Conservation (phyloP, 2,329 filamentous ascomycete species). For the Cercospora sp. region DNA sequence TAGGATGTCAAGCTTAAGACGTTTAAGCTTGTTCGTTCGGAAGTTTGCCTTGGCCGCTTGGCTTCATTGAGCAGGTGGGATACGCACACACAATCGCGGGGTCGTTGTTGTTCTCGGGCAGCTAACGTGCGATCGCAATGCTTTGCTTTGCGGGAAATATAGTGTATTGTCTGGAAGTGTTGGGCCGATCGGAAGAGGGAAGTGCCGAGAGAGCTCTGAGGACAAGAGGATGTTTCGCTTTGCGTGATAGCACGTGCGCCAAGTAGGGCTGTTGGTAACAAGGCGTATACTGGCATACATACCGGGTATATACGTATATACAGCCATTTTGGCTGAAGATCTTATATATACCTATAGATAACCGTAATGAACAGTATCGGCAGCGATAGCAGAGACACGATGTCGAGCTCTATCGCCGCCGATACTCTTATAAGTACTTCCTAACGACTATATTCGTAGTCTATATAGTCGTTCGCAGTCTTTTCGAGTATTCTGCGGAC, state of each 20-base stretch:
- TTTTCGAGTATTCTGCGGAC: too few relatives aligned
- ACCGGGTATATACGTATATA: too few relatives aligned
- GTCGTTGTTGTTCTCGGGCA: not conserved
- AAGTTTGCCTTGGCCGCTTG: not conserved
- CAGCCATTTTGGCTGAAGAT: too few relatives aligned
- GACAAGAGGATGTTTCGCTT: not conserved
- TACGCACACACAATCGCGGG: not conserved
- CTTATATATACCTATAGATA: too few relatives aligned
- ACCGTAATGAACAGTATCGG: too few relatives aligned
- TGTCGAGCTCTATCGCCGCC: too few relatives aligned
- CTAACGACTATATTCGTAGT: too few relatives aligned
- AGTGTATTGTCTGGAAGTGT: not conserved
- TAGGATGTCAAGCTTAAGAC: constrained; percentile 1
- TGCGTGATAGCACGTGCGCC: not conserved
- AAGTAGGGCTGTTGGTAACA: too few relatives aligned
- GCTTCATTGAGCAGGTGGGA: not conserved
- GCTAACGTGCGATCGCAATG: constrained; percentile 1
- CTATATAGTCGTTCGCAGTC: too few relatives aligned
- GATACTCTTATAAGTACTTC: too few relatives aligned
- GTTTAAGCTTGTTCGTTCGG: not conserved
- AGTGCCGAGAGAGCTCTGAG: not conserved
- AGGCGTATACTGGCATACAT: too few relatives aligned
- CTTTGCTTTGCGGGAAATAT: not conserved
- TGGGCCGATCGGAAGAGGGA: not conserved
- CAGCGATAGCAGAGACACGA: too few relatives aligned